These are phyloP conservation scores for Russula virescens DNA, from an alignment of 768 basidiomycete genomes.

Conservation along the genomic window DNA sequence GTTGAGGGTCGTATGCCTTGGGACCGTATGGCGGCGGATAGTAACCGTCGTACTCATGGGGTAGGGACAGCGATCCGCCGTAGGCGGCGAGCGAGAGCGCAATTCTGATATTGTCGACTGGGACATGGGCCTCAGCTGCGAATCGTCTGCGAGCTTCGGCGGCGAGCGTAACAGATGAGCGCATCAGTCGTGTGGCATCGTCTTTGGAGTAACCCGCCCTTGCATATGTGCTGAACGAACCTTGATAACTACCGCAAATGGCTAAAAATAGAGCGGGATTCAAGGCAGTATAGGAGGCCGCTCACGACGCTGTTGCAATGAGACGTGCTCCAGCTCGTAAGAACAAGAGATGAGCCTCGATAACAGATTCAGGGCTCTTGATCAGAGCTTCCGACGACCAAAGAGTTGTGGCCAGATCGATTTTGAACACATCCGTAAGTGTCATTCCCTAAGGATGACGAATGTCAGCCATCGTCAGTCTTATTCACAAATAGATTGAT, in stretches of 20 bases:
- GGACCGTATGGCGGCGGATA: constrained; percentile 78
- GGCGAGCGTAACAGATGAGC: constrained; percentile 48
- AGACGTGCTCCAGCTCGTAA: constrained; percentile 59
- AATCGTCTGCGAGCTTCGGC: constrained; percentile 39
- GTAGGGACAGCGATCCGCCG: constrained; percentile 57
- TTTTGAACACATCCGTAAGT: constrained; percentile 45
- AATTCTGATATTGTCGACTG: constrained; percentile 37
- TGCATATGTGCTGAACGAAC: constrained; percentile 48
- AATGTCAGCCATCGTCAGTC: not conserved
- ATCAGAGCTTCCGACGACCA: constrained; percentile 67
- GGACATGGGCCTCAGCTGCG: constrained; percentile 23
- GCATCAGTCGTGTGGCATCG: constrained; percentile 46
- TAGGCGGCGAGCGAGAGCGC: constrained; percentile 72
- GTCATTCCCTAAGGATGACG: constrained; percentile 49
- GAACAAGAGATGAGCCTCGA: constrained; percentile 58
- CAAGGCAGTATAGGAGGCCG: not conserved
- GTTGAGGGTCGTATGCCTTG: constrained; percentile 27
- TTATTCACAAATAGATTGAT: not conserved
- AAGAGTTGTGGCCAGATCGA: constrained; percentile 49
- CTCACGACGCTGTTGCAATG: constrained; percentile 66
- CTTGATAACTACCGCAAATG: constrained; percentile 52
- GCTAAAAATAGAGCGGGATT: not conserved
- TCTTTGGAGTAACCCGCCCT: constrained; percentile 42
- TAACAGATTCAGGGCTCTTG: constrained; percentile 47
- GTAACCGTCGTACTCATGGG: constrained; percentile 68